phyloP scores from a whole-genome alignment of 345 rosid genomes.

The Populus deltoides region DNA sequence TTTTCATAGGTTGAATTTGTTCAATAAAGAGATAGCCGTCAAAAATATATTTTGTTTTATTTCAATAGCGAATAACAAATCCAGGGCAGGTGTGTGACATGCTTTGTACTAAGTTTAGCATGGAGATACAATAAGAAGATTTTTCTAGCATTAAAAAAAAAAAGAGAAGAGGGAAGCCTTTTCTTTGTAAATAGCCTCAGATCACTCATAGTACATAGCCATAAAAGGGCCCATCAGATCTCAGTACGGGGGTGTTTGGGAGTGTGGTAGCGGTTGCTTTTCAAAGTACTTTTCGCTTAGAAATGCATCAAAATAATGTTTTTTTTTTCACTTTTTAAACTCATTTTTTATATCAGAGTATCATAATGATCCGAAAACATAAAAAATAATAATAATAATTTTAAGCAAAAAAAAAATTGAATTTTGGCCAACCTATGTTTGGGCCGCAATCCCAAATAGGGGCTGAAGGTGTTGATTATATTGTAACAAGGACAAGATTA shows the following conservation, averaged over 20 bases:
- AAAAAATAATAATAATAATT: too few species aligned
- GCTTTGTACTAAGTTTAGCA: neutral
- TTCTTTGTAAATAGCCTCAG: neutral
- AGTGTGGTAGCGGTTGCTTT: too few species aligned
- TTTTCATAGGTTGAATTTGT: neutral
- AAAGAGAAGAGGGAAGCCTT: slow-evolving; percentile 4
- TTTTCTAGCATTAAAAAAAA: neutral
- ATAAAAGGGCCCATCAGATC: neutral
- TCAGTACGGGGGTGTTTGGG: too few species aligned
- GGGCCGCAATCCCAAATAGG: too few species aligned
- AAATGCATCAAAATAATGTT: too few species aligned
- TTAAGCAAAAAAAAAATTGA: too few species aligned
- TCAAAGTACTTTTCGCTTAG: too few species aligned
- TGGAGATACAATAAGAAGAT: neutral
- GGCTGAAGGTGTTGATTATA: neutral
- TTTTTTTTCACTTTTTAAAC: too few species aligned
- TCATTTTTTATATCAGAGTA: too few species aligned
- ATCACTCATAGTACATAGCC: neutral
- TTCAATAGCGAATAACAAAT: neutral
- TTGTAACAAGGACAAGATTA: neutral
- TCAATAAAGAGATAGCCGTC: neutral
- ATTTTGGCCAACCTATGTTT: too few species aligned
- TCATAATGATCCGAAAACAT: too few species aligned
- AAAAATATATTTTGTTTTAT: neutral
- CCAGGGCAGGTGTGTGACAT: neutral